These are phyloP conservation scores for Backusella liffmaniae DNA, from an alignment of 192 early-diverging fungal species.

Conservation along the genomic window DNA sequence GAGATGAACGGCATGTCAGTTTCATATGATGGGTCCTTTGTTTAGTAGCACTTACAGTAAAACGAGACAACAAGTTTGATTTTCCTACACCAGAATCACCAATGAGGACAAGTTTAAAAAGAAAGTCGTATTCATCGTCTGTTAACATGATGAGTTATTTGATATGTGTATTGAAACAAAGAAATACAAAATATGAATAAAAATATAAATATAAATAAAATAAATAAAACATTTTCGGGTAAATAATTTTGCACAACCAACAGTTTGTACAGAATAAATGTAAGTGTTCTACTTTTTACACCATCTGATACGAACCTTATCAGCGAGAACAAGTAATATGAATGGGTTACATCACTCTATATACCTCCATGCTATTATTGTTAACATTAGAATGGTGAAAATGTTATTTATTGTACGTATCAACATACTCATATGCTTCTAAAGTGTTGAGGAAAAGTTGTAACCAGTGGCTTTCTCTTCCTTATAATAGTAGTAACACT, in stretches of 20 bases:
- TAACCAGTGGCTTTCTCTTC: background rate
- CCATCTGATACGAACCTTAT: too few species aligned
- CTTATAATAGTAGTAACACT: background rate
- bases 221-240: constrained; percentile 3
- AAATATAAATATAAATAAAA: background rate
- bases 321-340: too few species aligned
- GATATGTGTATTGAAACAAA: background rate
- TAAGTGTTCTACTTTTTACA: background rate
- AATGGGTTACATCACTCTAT: too few species aligned
- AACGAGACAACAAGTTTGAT: constrained; percentile 48
- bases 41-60: constrained; percentile 30
- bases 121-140: constrained; percentile 55
- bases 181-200: background rate
- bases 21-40: background rate
- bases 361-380: too few species aligned
- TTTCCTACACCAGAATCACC: constrained; percentile 60
- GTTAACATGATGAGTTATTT: constrained; percentile 34
- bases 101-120: constrained; percentile 70
- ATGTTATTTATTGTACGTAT: background rate
- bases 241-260: background rate
- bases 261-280: background rate
- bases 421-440: background rate
- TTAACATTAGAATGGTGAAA: background rate
- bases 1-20: background rate
- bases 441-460: background rate